These are phyloP conservation scores for Pleurotus tuoliensis DNA, from an alignment of 768 basidiomycete genomes.

Conservation along the genomic window DNA sequence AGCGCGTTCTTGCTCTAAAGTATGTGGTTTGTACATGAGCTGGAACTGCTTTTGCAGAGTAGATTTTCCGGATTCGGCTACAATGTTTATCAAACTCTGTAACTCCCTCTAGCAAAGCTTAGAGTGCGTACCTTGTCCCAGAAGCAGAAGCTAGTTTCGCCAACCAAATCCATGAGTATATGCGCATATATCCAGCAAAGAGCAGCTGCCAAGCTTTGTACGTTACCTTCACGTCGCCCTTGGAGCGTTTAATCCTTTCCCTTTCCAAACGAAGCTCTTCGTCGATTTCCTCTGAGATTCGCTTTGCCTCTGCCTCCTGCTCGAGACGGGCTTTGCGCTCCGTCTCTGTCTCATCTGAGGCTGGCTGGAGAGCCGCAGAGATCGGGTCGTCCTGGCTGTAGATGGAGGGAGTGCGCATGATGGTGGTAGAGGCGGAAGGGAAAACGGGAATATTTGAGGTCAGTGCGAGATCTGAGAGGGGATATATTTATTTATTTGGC, in stretches of 20 bases:
- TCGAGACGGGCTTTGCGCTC: constrained; percentile 61
- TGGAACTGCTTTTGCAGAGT: constrained; percentile 79
- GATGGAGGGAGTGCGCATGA: constrained; percentile 65
- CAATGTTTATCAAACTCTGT: neutral
- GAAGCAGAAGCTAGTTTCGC: constrained; percentile 53
- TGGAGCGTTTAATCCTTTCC: constrained; percentile 58
- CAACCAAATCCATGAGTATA: constrained; percentile 27
- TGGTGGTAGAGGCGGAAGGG: constrained; percentile 22
- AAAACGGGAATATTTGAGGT: neutral
- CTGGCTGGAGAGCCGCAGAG: constrained; percentile 60
- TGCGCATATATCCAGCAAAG: constrained; percentile 19
- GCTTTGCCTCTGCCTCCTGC: constrained; percentile 70
- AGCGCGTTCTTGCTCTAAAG: constrained; percentile 62
- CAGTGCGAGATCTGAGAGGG: neutral
- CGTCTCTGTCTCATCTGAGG: constrained; percentile 58
- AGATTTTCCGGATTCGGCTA: constrained; percentile 72
- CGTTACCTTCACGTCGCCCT: constrained; percentile 70
- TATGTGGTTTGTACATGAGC: constrained; percentile 74
- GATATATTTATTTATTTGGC: constrained; percentile 8
- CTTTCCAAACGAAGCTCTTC: constrained; percentile 72
- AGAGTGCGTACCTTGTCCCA: constrained; percentile 44
- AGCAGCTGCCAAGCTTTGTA: constrained; percentile 4
- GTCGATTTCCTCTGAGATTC: constrained; percentile 77
- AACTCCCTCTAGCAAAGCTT: neutral
- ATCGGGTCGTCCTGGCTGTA: constrained; percentile 79